Evolutionary conservation across 1,284 basidiomycete species (phyloP), one percentile per base, ranked within the genome.

Genomic region (Ustilago tritici): DNA sequence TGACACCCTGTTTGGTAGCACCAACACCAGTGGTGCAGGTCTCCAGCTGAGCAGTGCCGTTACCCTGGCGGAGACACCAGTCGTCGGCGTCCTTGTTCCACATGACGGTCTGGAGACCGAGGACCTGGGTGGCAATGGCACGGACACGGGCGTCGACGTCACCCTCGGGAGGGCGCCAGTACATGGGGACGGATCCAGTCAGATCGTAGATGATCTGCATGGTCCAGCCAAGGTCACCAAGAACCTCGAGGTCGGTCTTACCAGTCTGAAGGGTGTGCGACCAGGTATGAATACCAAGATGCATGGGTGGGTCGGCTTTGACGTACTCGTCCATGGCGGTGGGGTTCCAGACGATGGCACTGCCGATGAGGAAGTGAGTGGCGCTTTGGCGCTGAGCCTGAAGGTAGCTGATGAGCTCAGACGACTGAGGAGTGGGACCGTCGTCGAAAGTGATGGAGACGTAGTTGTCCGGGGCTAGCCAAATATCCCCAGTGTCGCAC

Each of bases 281-380:
- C 78, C 78, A 81, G 50, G 76, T 79, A 73, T 82, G 79, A 7
- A 92, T 91, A 19, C 91, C 92, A 63, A 94, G 90, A 76, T 93
- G 92, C 77, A 84, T 82, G 32, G 88, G 82, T 54, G 87, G 84
- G 31, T 88, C 81, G 50, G 88, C 84, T 80, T 90, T 91, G 3
- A 90, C 90, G 36, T 81, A 70, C 14, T 85, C 80, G 62, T 87
- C 70, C 86, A 94, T 92, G 55, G 89, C 80, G 32, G 88, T 83
- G 10, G 90, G 89, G 83, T 92, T 88, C 56, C 86, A 66, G 36
- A 91, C 81, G 73, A 95, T 92, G 82, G 93, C 91, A 36, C 88
- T 80, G 34, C 93, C 93, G 78, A 95, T 94, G 88, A 93, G 89
- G 84, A 94, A 95, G 85, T 94, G 93, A 1, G 93, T 95, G 2